A percentile compares a stretch with the other conserved stretches of the same genome.
Evolutionary conservation across 306 rosid genomes (phyloP).

Genomic region (Mimosa bimucronata): DNA sequence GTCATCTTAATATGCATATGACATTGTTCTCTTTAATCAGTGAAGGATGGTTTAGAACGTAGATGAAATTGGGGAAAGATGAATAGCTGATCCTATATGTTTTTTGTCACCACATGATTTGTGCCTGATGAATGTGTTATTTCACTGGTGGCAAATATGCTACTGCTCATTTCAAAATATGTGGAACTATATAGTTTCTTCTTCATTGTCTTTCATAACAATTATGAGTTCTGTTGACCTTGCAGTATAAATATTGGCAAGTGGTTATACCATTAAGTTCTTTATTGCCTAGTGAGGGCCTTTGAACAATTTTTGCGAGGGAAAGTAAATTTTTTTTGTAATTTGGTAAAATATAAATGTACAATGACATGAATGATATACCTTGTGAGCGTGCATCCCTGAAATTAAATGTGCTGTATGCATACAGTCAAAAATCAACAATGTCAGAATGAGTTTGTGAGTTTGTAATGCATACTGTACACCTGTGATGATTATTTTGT

Average conservation of each 20-base stretch:
- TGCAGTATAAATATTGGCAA: constrained; percentile 12
- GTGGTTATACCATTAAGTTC: constrained; percentile 3
- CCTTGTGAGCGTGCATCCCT: constrained; percentile 23
- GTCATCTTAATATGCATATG: constrained; percentile 31
- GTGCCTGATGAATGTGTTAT: constrained; percentile 21
- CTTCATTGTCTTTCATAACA: background rate
- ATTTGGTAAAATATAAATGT: constrained; percentile 26
- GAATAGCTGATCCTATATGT: constrained; percentile 13
- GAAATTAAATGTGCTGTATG: constrained; percentile 22
- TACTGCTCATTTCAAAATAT: constrained; percentile 23
- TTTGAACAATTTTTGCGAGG: constrained; percentile 8
- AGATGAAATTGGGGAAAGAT: constrained; percentile 26
- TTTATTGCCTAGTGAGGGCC: constrained; percentile 10
- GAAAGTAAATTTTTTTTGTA: background rate
- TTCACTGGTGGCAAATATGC: constrained; percentile 15
- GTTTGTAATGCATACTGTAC: background rate
- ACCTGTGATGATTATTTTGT: background rate
- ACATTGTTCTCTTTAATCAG: constrained; percentile 10
- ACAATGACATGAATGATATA: constrained; percentile 7
- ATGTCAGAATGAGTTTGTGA: constrained; percentile 13
- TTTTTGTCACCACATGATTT: constrained; percentile 9
- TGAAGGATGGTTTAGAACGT: constrained; percentile 6
- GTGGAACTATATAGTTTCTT: constrained; percentile 14
- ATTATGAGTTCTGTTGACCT: background rate
- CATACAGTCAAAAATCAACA: constrained; percentile 10